Conservation (phyloP, 2,329 filamentous ascomycete genomes). For the Xylariaceae sp. region DNA sequence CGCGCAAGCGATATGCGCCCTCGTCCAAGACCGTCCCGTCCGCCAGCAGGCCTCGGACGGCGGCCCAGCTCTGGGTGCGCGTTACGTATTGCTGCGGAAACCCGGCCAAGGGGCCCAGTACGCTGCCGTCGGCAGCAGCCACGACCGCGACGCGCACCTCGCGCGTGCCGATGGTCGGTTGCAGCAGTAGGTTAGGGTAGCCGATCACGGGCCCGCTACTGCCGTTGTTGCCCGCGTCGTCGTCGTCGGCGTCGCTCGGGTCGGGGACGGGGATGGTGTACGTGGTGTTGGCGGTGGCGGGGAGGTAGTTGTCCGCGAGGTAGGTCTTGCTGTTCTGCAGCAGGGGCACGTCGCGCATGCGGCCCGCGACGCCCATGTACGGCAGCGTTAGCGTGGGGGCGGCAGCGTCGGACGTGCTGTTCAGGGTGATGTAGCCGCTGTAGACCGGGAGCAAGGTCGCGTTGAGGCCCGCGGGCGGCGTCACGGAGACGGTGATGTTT, state of each 20-base stretch:
- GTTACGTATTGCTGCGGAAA: slow-evolving; percentile 1
- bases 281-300: neutral
- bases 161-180: slow-evolving; percentile 1
- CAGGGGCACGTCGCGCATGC: slow-evolving; percentile 12
- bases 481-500: slow-evolving; percentile 16
- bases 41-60: slow-evolving; percentile 1
- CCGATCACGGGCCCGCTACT: neutral
- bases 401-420: slow-evolving; percentile 33
- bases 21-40: slow-evolving; percentile 2
- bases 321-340: slow-evolving; percentile 1
- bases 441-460: slow-evolving; percentile 35
- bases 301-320: slow-evolving; percentile 1
- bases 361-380: slow-evolving; percentile 36
- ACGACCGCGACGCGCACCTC: neutral
- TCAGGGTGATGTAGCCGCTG: slow-evolving; percentile 38
- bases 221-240: neutral
- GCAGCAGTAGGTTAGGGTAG: neutral
- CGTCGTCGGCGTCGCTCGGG: neutral
- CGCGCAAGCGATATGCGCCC: slow-evolving; percentile 1
- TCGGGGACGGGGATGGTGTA: slow-evolving; percentile 3
- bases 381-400: slow-evolving; percentile 31
- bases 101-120: slow-evolving; percentile 1
- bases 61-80: neutral
- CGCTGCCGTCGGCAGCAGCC: neutral
- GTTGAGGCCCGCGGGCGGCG: slow-evolving; percentile 24